These are phyloP conservation scores for Glycine latifolia DNA, from an alignment of 306 rosid genomes.

Conservation along the genomic window DNA sequence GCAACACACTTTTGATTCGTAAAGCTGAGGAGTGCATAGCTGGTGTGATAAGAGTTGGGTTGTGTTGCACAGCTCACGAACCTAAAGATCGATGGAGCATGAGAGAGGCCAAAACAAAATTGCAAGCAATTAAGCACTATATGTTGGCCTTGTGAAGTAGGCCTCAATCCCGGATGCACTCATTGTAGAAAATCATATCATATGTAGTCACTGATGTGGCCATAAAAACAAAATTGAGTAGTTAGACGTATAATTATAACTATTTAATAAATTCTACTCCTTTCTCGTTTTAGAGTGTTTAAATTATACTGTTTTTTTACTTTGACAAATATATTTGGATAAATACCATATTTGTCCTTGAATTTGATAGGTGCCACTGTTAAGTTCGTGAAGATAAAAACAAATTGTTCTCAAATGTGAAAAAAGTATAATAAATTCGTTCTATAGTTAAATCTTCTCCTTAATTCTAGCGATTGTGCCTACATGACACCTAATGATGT, in stretches of 20 bases:
- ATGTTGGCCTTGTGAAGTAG: neutral
- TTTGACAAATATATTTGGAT: too few relatives aligned
- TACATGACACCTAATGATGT: too few relatives aligned
- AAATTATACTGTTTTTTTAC: too few relatives aligned
- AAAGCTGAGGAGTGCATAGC: constrained; percentile 43
- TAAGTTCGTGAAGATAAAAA: too few relatives aligned
- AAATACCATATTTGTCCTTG: too few relatives aligned
- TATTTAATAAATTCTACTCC: too few relatives aligned
- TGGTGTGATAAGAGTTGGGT: constrained; percentile 42
- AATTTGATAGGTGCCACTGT: too few relatives aligned
- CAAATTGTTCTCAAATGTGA: too few relatives aligned
- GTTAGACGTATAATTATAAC: neutral
- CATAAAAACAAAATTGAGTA: neutral
- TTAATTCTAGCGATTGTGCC: too few relatives aligned
- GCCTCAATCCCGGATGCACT: neutral
- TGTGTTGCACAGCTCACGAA: constrained; percentile 43
- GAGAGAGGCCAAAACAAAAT: neutral
- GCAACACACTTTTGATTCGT: neutral
- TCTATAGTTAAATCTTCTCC: too few relatives aligned
- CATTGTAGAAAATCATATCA: neutral
- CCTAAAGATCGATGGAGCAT: constrained; percentile 48
- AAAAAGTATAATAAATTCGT: too few relatives aligned
- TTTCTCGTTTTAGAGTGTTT: too few relatives aligned
- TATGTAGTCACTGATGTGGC: neutral
- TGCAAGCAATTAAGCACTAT: constrained; percentile 36